These are phyloP conservation scores for Exophiala mesophila DNA, from an alignment of 2,329 filamentous ascomycete genomes.

Conservation along the genomic window DNA sequence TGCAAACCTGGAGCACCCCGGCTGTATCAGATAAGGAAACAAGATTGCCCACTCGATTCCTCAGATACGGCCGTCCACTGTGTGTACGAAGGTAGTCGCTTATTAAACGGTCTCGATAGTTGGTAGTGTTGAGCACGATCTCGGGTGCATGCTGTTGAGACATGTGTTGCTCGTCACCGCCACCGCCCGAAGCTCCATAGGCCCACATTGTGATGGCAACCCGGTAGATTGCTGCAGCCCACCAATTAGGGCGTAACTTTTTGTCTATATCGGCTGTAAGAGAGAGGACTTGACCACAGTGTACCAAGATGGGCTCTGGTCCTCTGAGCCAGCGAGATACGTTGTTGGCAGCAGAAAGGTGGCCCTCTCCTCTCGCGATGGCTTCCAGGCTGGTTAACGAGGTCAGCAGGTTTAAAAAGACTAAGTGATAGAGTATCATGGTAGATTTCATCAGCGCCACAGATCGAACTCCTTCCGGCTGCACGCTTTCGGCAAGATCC, in stretches of 20 bases:
- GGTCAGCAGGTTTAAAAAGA: constrained; percentile 3
- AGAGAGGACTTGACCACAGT: constrained; percentile 6
- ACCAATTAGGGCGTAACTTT: constrained; percentile 8
- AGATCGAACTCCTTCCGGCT: background rate
- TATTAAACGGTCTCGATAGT: background rate
- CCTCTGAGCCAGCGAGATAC: background rate
- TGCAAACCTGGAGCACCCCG: background rate
- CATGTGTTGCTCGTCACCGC: background rate
- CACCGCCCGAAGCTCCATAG: background rate
- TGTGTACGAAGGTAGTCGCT: background rate
- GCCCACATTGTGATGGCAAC: constrained; percentile 9
- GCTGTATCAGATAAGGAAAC: background rate
- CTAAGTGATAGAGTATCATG: constrained; percentile 3
- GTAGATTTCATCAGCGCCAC: constrained; percentile 4
- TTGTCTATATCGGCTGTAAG: background rate
- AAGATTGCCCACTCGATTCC: background rate
- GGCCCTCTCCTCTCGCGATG: background rate
- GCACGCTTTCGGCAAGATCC: background rate
- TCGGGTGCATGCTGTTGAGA: background rate
- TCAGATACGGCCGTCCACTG: background rate
- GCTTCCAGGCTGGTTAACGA: background rate
- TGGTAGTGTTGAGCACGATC: background rate
- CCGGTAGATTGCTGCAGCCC: constrained; percentile 5
- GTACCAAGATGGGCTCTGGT: constrained; percentile 3
- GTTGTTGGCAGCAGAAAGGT: constrained; percentile 1